A percentile compares a stretch with the other conserved stretches of the same genome.
Evolutionary conservation across 345 rosid genomes (phyloP).

Genomic region (Gossypium sturtianum): DNA sequence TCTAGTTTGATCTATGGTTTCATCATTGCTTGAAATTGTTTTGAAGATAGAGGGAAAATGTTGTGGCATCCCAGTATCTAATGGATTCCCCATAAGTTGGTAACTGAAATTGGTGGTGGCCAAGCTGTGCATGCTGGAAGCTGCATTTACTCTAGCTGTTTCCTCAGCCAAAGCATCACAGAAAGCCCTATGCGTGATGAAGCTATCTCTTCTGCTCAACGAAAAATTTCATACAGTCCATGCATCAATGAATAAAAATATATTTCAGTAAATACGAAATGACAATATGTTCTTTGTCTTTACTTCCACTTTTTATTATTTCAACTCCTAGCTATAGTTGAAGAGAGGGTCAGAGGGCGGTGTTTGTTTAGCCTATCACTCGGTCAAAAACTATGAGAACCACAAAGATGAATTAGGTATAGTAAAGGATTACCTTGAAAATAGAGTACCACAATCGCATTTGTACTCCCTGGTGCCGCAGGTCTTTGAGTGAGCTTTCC

Average conservation of each 20-base stretch:
- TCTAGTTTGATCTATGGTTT: slow-evolving; percentile 28
- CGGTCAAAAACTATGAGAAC: background rate
- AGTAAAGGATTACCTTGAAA: slow-evolving; percentile 58
- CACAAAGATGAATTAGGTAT: slow-evolving; percentile 15
- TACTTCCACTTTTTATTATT: background rate
- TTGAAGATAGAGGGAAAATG: slow-evolving; percentile 50
- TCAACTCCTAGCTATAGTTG: background rate
- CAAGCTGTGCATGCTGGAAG: slow-evolving; percentile 37
- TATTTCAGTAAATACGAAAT: too few relatives aligned
- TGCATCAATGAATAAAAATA: slow-evolving; percentile 3
- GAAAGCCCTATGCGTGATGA: slow-evolving; percentile 93
- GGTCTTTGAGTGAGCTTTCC: slow-evolving; percentile 97
- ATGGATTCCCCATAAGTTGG: slow-evolving; percentile 50
- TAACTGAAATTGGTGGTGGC: slow-evolving; percentile 26
- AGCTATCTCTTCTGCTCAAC: slow-evolving; percentile 78
- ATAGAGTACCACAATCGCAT: slow-evolving; percentile 90
- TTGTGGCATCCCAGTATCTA: slow-evolving; percentile 35
- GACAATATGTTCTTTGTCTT: background rate
- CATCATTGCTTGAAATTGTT: slow-evolving; percentile 37
- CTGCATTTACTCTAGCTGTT: slow-evolving; percentile 82
- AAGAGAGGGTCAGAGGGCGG: background rate
- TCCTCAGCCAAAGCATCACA: slow-evolving; percentile 98
- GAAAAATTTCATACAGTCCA: background rate
- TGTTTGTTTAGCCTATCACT: background rate
- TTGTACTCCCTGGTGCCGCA: slow-evolving; percentile 95